These are phyloP conservation scores for Linum tenue DNA, from an alignment of 345 rosid species.

Conservation along the genomic window DNA sequence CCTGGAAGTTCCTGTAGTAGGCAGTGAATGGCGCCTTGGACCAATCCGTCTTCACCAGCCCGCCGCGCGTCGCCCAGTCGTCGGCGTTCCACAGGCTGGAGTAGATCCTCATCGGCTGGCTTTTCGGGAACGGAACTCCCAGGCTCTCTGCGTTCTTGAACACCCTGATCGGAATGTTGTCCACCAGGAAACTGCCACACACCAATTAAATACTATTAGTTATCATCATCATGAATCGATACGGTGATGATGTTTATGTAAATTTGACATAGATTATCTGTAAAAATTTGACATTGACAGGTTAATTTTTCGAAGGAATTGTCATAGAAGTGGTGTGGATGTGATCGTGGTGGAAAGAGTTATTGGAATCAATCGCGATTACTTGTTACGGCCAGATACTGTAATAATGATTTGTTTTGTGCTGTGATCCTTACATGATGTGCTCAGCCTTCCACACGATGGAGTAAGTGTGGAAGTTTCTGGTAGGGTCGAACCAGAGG, in stretches of 20 bases:
- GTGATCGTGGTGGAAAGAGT: no score
- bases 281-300: no score
- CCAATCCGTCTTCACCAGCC: slow-evolving; percentile 1
- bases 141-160: background rate
- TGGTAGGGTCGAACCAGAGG: background rate
- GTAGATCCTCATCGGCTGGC: slow-evolving; percentile 2
- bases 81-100: background rate
- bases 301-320: no score
- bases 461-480: background rate
- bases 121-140: background rate
- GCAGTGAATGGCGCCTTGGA: slow-evolving; percentile 2
- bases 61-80: background rate
- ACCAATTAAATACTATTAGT: no score
- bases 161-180: background rate
- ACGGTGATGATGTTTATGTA: no score
- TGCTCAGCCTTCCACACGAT: background rate
- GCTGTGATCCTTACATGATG: background rate
- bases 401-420: no score
- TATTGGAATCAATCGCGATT: no score
- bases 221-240: no score
- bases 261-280: no score
- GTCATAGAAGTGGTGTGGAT: no score
- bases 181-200: background rate
- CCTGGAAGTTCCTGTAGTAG: background rate
- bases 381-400: no score